Percentiles rank a stretch among this genome's conserved stretches.
Conservation (phyloP, 352 stramenopile genomes). For the Elongisporangium senticosum region DNA sequence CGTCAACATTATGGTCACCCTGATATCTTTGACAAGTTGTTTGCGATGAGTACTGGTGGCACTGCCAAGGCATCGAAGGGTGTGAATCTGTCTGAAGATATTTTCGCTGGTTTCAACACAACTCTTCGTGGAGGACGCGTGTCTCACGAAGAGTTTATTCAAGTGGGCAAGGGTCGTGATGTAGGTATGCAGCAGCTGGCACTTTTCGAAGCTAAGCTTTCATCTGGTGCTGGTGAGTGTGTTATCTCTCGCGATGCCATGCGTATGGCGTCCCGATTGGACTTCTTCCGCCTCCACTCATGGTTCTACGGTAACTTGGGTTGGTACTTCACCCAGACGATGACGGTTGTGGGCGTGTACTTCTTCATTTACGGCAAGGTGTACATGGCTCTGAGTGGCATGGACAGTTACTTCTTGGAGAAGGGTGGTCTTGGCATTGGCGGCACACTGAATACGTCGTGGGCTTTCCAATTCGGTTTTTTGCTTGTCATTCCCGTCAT, state of each 20-base stretch:
- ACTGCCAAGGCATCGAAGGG: conserved; percentile 81
- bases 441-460: conserved; percentile 95
- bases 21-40: conserved; percentile 87
- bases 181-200: conserved; percentile 98
- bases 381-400: conserved; percentile 92
- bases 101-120: conserved; percentile 85
- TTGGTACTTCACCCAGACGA: conserved; percentile 97
- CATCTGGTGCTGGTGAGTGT: conserved; percentile 95
- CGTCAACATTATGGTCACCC: conserved; percentile 85
- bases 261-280: conserved; percentile 92
- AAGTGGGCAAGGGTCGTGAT: conserved; percentile 96
- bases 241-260: conserved; percentile 96
- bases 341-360: conserved; percentile 97
- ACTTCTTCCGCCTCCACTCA: conserved; percentile 96
- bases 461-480: conserved; percentile 94
- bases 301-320: conserved; percentile 99
- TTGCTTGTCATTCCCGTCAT: conserved; percentile 96
- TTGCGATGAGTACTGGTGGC: conserved; percentile 74
- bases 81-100: conserved; percentile 86
- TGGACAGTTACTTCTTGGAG: conserved; percentile 90
- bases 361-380: conserved; percentile 98
- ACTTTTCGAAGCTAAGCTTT: conserved; percentile 97
- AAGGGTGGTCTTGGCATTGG: conserved; percentile 91
- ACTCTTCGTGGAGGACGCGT: conserved; percentile 67
- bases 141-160: conserved; percentile 81